Evolutionary conservation across 257 asterid species (phyloP).

Genomic region (Pogostemon cablin): DNA sequence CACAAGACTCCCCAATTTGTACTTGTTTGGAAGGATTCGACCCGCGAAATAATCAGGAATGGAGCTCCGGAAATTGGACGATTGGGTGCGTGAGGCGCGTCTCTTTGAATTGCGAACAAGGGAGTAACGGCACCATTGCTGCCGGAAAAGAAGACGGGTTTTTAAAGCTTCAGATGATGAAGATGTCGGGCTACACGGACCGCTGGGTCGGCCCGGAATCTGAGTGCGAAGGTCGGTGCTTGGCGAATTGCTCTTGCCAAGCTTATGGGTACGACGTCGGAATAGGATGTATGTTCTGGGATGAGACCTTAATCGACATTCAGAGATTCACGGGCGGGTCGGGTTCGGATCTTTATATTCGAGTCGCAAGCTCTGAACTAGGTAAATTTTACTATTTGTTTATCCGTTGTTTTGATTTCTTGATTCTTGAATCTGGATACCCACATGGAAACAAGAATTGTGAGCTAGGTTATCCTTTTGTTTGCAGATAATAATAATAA

Average conservation of each 20-base stretch:
- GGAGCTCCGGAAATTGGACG: constrained; percentile 57
- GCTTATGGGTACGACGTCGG: constrained; percentile 48
- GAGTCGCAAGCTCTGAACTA: constrained; percentile 50
- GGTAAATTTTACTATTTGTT: constrained; percentile 38
- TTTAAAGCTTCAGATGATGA: constrained; percentile 41
- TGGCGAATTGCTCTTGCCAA: constrained; percentile 52
- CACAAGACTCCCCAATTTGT: constrained; percentile 45
- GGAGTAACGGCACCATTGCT: constrained; percentile 12
- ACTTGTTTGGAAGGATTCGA: constrained; percentile 57
- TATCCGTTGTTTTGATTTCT: constrained; percentile 4
- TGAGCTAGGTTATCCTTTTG: constrained; percentile 17
- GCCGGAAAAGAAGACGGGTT: constrained; percentile 47
- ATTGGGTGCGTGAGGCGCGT: constrained; percentile 56
- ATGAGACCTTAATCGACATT: constrained; percentile 41
- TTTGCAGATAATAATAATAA: constrained; percentile 36
- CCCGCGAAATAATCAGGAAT: constrained; percentile 43
- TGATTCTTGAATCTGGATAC: neutral
- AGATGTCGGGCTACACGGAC: constrained; percentile 45
- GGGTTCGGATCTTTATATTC: constrained; percentile 52
- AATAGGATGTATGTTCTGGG: constrained; percentile 61
- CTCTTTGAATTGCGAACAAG: constrained; percentile 41
- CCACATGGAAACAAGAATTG: neutral
- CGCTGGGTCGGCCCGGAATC: constrained; percentile 33
- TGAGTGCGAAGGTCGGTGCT: constrained; percentile 48
- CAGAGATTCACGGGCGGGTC: constrained; percentile 36